Base-by-base conservation (phyloP, 495 filamentous ascomycete genomes). In the Amniculicola lignicola region DNA sequence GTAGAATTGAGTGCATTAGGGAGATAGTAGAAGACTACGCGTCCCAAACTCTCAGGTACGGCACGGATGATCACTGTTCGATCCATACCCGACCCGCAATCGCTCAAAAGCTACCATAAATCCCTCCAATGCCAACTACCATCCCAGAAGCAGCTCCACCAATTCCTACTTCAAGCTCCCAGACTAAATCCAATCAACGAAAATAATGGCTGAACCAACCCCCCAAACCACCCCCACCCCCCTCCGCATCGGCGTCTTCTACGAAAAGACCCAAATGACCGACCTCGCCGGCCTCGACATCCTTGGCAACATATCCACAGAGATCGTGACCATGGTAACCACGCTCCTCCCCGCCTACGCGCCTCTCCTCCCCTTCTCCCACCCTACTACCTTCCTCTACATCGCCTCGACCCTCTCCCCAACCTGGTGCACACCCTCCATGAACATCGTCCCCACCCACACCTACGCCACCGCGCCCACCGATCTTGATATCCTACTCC, bases 381-480 rank as follows among this genome's bases (percentile, higher is more conserved):
- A n/a, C 16, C 47, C 50, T n/a, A 64, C 57, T 38, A 52, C 56
- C 15, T 64, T 64, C 51, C 29, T 61, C 33, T 64, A 60, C 61
- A 54, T 55, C 25, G 35, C 61, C n/a, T 55, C 57, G 9, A 45
- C 42, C 15, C 43, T 61, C 11, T 29, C 51, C 10, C 55, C 44
- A 0, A 23, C 57, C 14, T 60, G 41, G 40, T 51, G 40, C 22
- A 57, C 46, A 4, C 51, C 51, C 15, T 51, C 42, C 1, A 51
- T 61, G 36, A 35, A 11, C 27, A 57, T 57, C 25, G 31, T 19
- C 12, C 61, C 61, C 10, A 64, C 61, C 22, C 56, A 61, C 39
- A 64, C 61, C 2, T 64, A 64, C 31, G 35, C 27, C 3, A 48
- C 11, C 18, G 53, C 52, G 0, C 59, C 59, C 0, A 46, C 53